phyloP scores from a whole-genome alignment of 495 filamentous ascomycete genomes.

The Bacidia gigantensis region DNA sequence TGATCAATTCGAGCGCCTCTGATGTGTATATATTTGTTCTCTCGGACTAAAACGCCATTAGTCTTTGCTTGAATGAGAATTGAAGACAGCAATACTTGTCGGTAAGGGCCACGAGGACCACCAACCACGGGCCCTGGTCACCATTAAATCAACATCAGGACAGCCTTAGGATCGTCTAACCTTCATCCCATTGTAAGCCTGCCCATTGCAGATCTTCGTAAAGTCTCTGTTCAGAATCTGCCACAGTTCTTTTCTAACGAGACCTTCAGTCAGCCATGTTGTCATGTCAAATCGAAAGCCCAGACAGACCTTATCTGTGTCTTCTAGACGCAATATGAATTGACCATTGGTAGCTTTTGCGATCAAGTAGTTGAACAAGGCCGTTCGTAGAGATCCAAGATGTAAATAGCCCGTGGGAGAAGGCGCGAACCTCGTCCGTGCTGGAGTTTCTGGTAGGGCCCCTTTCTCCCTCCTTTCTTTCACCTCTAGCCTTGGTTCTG shows the following conservation, averaged over 20 bases:
- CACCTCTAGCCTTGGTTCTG: slow-evolving; percentile 17
- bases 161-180: slow-evolving; percentile 23
- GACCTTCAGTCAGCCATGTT: slow-evolving; percentile 19
- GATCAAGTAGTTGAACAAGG: slow-evolving; percentile 80
- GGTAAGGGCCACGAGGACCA: slow-evolving; percentile 74
- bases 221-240: slow-evolving; percentile 61
- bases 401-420: slow-evolving; percentile 92
- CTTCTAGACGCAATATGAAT: slow-evolving; percentile 84
- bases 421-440: slow-evolving; percentile 85
- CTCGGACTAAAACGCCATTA: slow-evolving; percentile 48
- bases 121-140: slow-evolving; percentile 58
- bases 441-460: slow-evolving; percentile 46
- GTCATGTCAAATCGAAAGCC: neutral
- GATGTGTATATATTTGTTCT: slow-evolving; percentile 57
- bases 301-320: slow-evolving; percentile 72
- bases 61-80: slow-evolving; percentile 5
- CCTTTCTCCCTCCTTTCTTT: slow-evolving; percentile 23
- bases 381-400: slow-evolving; percentile 80
- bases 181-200: slow-evolving; percentile 90
- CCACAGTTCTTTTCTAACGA: slow-evolving; percentile 58
- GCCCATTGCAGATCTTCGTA: slow-evolving; percentile 76
- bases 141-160: neutral
- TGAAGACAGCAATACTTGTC: slow-evolving; percentile 47
- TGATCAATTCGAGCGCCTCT: slow-evolving; percentile 57
- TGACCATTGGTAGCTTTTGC: slow-evolving; percentile 83